Evolutionary conservation across 768 basidiomycete genomes (phyloP), one percentile per base, ranked within the genome.

Genomic region (Pulveroboletus sp.): DNA sequence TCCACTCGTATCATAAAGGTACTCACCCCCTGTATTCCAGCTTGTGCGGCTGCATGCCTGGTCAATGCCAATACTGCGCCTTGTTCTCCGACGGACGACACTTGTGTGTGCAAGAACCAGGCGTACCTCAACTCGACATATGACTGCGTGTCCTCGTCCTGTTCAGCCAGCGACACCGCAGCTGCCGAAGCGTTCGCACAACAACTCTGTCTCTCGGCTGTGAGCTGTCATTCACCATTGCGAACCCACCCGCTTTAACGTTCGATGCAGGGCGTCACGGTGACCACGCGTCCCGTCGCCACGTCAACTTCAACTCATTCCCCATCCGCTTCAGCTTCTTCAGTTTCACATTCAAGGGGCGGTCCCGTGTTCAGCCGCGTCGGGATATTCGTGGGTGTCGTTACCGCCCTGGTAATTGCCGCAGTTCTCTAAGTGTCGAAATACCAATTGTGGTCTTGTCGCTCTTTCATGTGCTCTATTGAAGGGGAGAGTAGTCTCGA

Each of bases 71-170:
- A 76, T 56, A 54, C 70, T 17, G 78, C 69, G 36, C 57, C 54
- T 50, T 89, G 86, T 70, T 13, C 46, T 13, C 9, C 63, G 4
- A 65, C 64, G n/a, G 80, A 88, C 68, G 69, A 76, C 60, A 54
- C 56, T 23, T 90, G 88, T 57, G 68, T 85, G 26, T 87, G 85
- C 75, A 65, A 68, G 6, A 71, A 68, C 61, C 0, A 56, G 17
- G n/a, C 49, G 1, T 86, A 83, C 60, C 56, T 85, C 51, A 41
- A 49, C 32, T 61, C 63, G 45, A 73, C 75, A 40, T 77, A 79
- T 31, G 1, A 57, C 0, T 86, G 85, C 67, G 76, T 85, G 52
- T 19, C 63, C 43, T 31, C 42, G 5, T 54, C 65, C n/a, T 86
- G 85, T 71, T 51, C 55, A 0, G 76, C 73, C 40, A 32, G 30